phyloP scores from a whole-genome alignment of 305 asterid species.

The Fraxinus baroniana region DNA sequence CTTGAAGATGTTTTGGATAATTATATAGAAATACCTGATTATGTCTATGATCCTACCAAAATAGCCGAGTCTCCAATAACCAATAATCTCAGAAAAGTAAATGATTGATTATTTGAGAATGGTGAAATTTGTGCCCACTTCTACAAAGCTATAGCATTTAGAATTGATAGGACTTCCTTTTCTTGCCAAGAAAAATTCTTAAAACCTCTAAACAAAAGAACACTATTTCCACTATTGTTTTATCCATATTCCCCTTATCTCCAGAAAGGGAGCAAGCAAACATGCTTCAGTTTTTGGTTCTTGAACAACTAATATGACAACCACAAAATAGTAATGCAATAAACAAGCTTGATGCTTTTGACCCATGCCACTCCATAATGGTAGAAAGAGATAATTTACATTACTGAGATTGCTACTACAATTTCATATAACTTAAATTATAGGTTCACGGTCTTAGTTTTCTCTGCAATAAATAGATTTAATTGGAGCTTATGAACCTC shows the following conservation, averaged over 20 bases:
- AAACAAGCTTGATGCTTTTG: not conserved
- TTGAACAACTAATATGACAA: not conserved
- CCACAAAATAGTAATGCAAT: not conserved
- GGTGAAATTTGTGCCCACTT: not conserved
- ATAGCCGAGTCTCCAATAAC: not conserved
- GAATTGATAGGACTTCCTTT: not conserved
- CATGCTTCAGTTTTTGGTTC: too few species aligned
- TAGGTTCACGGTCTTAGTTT: not conserved
- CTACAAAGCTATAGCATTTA: not conserved
- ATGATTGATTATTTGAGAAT: not conserved
- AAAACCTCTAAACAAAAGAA: not conserved
- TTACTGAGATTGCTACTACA: not conserved
- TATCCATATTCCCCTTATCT: not conserved
- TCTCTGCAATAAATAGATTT: not conserved
- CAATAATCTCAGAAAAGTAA: not conserved
- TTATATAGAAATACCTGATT: not conserved
- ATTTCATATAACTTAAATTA: not conserved
- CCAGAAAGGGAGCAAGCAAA: too few species aligned
- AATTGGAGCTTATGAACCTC: not conserved
- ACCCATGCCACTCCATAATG: not conserved
- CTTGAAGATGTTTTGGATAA: not conserved
- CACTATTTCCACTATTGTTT: not conserved
- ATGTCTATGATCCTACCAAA: not conserved
- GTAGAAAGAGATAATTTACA: not conserved
- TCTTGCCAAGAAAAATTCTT: not conserved